phyloP scores from a whole-genome alignment of 2,329 filamentous ascomycete genomes.

The Fusarium abutilonis region DNA sequence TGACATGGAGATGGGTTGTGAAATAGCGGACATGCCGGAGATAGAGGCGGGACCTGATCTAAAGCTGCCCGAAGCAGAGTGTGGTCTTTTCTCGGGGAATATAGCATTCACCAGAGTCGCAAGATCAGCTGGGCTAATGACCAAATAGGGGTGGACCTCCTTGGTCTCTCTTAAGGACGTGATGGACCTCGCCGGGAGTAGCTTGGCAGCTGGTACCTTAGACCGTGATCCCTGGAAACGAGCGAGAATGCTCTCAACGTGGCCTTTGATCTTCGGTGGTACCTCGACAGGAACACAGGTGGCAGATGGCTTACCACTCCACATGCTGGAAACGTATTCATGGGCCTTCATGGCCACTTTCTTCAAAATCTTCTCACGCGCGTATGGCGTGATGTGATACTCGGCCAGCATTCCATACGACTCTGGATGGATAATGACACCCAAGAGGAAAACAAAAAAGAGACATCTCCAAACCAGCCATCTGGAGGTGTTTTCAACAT shows the following conservation, averaged over 20 bases:
- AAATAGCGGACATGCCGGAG: slow-evolving; percentile 74
- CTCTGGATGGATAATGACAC: slow-evolving; percentile 89
- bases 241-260: slow-evolving; percentile 76
- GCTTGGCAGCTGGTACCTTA: slow-evolving; percentile 62
- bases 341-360: slow-evolving; percentile 84
- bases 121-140: slow-evolving; percentile 82
- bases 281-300: slow-evolving; percentile 60
- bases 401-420: slow-evolving; percentile 81
- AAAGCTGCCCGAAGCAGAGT: slow-evolving; percentile 69
- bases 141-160: slow-evolving; percentile 81
- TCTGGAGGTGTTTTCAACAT: slow-evolving; percentile 77
- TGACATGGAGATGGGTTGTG: slow-evolving; percentile 72
- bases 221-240: slow-evolving; percentile 68
- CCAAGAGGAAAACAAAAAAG: slow-evolving; percentile 86
- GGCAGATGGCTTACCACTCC: slow-evolving; percentile 71
- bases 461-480: slow-evolving; percentile 93
- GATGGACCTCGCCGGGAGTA: slow-evolving; percentile 76
- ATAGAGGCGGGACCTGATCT: slow-evolving; percentile 73
- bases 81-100: slow-evolving; percentile 77
- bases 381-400: slow-evolving; percentile 91
- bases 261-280: slow-evolving; percentile 69
- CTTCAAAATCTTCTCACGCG: slow-evolving; percentile 81
- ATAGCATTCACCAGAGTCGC: slow-evolving; percentile 83
- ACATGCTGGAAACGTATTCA: slow-evolving; percentile 81
- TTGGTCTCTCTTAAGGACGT: slow-evolving; percentile 79